A percentile compares a stretch with the other conserved stretches of the same genome.
phyloP scores from a whole-genome alignment of 2,329 filamentous ascomycete genomes.

The Pestalotiopsis sp. region DNA sequence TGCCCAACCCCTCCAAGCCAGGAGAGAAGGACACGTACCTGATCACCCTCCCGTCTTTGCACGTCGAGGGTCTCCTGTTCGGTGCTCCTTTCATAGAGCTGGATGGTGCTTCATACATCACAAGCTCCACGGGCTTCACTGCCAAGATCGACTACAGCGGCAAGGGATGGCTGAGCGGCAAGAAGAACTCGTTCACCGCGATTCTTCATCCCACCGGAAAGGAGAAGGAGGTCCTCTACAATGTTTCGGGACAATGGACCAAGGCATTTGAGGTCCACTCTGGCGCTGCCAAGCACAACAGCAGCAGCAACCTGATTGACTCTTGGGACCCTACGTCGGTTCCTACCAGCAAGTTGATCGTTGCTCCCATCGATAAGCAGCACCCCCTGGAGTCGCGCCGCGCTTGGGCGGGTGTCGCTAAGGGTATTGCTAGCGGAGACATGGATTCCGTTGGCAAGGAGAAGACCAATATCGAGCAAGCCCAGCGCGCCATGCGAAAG shows the following conservation, averaged over 20 bases:
- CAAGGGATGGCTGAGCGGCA: constrained; percentile 45
- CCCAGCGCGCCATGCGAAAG: constrained; percentile 73
- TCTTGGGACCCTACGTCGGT: constrained; percentile 40
- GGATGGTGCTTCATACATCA: constrained; percentile 45
- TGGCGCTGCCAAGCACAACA: constrained; percentile 31
- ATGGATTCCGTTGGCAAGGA: constrained; percentile 71
- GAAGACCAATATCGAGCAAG: constrained; percentile 81
- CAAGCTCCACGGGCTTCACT: constrained; percentile 46
- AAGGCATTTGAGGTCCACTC: constrained; percentile 39
- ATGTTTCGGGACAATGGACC: constrained; percentile 44
- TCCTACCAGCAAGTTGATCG: constrained; percentile 30
- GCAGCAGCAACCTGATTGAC: constrained; percentile 32
- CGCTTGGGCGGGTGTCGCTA: constrained; percentile 79
- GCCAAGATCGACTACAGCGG: constrained; percentile 51
- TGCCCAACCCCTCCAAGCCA: constrained; percentile 40
- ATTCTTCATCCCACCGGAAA: constrained; percentile 42
- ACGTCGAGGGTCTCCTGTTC: constrained; percentile 49
- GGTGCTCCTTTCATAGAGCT: constrained; percentile 53
- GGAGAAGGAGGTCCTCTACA: constrained; percentile 38
- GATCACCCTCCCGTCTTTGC: constrained; percentile 50
- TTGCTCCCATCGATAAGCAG: constrained; percentile 65
- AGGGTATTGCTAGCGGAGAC: constrained; percentile 72
- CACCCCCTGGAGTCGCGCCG: constrained; percentile 78
- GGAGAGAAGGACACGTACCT: constrained; percentile 49
- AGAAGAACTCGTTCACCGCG: constrained; percentile 50